A percentile compares a stretch with the other conserved stretches of the same genome.
These are phyloP conservation scores for Pseudocercospora macadamiae DNA, from an alignment of 2,329 filamentous ascomycete species.

Conservation along the genomic window DNA sequence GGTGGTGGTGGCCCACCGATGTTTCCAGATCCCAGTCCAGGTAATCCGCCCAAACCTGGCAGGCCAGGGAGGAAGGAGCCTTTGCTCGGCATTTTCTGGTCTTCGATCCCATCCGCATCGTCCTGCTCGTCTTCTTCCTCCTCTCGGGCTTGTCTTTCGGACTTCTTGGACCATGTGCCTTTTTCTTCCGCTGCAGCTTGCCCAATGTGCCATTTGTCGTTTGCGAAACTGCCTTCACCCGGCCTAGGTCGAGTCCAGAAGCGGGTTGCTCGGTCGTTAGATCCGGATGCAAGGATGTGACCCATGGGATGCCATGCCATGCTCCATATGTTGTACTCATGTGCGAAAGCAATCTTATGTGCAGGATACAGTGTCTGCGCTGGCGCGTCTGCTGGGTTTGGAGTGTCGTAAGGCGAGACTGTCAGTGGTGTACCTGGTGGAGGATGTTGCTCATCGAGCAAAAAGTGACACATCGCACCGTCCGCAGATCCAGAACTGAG, in stretches of 20 bases:
- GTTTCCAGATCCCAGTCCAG: constrained; percentile 24
- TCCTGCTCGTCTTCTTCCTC: constrained; percentile 94
- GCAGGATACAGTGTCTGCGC: constrained; percentile 91
- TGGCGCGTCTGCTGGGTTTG: constrained; percentile 76
- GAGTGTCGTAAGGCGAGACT: constrained; percentile 80
- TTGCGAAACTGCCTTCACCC: constrained; percentile 80
- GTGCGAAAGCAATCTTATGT: constrained; percentile 82
- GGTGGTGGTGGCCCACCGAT: constrained; percentile 24
- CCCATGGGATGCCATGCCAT: constrained; percentile 97
- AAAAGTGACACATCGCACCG: constrained; percentile 87
- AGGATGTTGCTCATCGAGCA: constrained; percentile 92
- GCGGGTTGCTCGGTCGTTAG: constrained; percentile 92
- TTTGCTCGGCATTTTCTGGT: constrained; percentile 78
- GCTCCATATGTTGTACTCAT: constrained; percentile 96
- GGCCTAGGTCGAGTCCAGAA: constrained; percentile 94
- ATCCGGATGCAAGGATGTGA: constrained; percentile 92
- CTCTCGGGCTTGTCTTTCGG: constrained; percentile 76
- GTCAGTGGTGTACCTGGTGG: constrained; percentile 72
- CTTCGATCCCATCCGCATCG: constrained; percentile 87
- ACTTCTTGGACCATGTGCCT: constrained; percentile 82
- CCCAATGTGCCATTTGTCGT: constrained; percentile 93
- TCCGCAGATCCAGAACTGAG: constrained; percentile 90
- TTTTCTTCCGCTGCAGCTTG: constrained; percentile 90
- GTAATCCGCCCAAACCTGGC: constrained; percentile 57
- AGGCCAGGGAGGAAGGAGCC: constrained; percentile 57